phyloP scores from a whole-genome alignment of 169 alveolate species.

The Plasmodium gonderi region DNA sequence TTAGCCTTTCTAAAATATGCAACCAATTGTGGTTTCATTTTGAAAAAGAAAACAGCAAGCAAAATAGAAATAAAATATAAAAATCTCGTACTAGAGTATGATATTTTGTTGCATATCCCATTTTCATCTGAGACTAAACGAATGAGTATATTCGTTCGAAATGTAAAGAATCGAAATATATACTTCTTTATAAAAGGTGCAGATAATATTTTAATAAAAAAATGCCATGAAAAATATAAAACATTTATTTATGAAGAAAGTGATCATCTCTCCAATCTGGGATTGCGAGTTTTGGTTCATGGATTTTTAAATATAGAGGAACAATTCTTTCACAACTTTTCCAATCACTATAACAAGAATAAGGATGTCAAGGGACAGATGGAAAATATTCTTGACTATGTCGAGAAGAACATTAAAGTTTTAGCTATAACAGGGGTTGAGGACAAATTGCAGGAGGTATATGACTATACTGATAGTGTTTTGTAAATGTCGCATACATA shows the following conservation, averaged over 20 bases:
- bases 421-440: slow-evolving; percentile 97
- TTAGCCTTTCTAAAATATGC: slow-evolving; percentile 97
- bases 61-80: slow-evolving; percentile 83
- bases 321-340: slow-evolving; percentile 87
- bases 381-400: slow-evolving; percentile 76
- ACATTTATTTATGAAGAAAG: slow-evolving; percentile 92
- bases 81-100: slow-evolving; percentile 83
- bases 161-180: slow-evolving; percentile 75
- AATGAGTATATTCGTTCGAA: slow-evolving; percentile 97
- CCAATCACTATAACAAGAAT: slow-evolving; percentile 77
- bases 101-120: slow-evolving; percentile 94
- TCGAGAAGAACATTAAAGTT: slow-evolving; percentile 91
- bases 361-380: slow-evolving; percentile 79
- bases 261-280: slow-evolving; percentile 93
- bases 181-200: slow-evolving; percentile 94
- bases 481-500: not conserved
- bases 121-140: slow-evolving; percentile 97
- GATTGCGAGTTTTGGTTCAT: slow-evolving; percentile 96
- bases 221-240: slow-evolving; percentile 89
- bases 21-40: slow-evolving; percentile 90
- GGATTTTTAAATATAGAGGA: slow-evolving; percentile 92
- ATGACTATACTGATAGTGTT: no score
- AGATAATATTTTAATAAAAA: slow-evolving; percentile 92
- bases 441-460: slow-evolving; percentile 94
- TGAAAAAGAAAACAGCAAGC: slow-evolving; percentile 90